phyloP scores from a whole-genome alignment of 2,329 filamentous ascomycete species.

The Pseudogymnoascus sp. region DNA sequence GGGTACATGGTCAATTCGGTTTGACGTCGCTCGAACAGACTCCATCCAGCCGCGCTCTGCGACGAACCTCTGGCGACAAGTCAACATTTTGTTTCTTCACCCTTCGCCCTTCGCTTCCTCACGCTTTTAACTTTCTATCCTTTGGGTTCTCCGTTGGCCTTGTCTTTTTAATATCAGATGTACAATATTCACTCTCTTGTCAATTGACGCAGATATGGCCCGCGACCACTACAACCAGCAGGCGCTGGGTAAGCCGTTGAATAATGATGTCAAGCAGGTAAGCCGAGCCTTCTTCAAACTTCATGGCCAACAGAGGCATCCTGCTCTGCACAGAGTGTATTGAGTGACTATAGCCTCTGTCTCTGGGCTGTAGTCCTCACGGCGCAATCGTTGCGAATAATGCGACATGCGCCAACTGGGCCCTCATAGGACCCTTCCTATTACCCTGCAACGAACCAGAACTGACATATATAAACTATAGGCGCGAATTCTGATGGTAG shows the following conservation, averaged over 20 bases:
- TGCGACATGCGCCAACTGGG: neutral
- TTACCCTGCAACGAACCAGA: slow-evolving; percentile 10
- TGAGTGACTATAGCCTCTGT: neutral
- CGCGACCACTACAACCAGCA: slow-evolving; percentile 53
- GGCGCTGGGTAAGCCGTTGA: slow-evolving; percentile 57
- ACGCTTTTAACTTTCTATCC: neutral
- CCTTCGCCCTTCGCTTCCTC: neutral
- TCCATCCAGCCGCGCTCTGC: slow-evolving; percentile 4
- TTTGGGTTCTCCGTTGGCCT: neutral
- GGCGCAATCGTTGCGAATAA: neutral
- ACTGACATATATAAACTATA: slow-evolving; percentile 38
- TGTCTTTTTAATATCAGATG: slow-evolving; percentile 6
- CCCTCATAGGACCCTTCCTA: neutral
- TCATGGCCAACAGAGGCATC: neutral
- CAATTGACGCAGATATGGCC: slow-evolving; percentile 18
- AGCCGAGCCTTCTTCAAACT: slow-evolving; percentile 17
- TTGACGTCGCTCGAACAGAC: neutral
- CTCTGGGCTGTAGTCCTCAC: neutral
- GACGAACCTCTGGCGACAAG: neutral
- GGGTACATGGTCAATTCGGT: neutral
- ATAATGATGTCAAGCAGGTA: slow-evolving; percentile 63
- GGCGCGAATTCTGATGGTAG: slow-evolving; percentile 86
- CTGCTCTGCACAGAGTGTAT: neutral
- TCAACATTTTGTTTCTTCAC: neutral
- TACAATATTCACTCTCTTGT: slow-evolving; percentile 1